A percentile compares a stretch with the other conserved stretches of the same genome.
Conservation (phyloP, 805 yeast genomes). For the Kurtzmaniella fragi region DNA sequence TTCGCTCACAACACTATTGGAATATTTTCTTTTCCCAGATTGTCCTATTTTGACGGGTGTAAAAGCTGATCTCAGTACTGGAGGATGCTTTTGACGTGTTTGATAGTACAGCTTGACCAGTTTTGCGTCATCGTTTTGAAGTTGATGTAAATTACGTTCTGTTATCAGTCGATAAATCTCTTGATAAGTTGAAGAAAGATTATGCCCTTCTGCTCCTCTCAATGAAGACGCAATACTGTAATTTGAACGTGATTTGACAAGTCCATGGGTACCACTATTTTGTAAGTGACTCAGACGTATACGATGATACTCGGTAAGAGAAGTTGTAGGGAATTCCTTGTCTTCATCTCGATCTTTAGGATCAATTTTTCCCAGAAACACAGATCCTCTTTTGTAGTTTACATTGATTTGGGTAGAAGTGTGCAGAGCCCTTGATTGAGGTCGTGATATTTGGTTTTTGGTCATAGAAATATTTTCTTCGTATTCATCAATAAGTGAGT, state of each 20-base stretch:
- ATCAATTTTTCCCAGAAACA: slow-evolving; percentile 7
- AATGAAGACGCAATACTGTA: slow-evolving; percentile 14
- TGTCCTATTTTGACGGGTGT: slow-evolving; percentile 2
- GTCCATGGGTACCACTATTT: not conserved
- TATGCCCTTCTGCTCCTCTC: slow-evolving; percentile 6
- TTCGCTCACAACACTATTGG: slow-evolving; percentile 5
- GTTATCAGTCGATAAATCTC: slow-evolving; percentile 34
- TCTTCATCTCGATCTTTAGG: slow-evolving; percentile 12
- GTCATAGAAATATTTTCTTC: slow-evolving; percentile 36
- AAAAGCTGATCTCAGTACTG: slow-evolving; percentile 5
- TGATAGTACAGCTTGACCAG: slow-evolving; percentile 14
- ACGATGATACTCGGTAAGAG: slow-evolving; percentile 31
- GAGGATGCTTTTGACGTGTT: slow-evolving; percentile 7
- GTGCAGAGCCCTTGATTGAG: slow-evolving; percentile 17
- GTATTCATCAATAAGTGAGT: slow-evolving; percentile 39
- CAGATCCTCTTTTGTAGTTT: slow-evolving; percentile 6
- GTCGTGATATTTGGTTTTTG: slow-evolving; percentile 18
- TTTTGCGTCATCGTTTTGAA: slow-evolving; percentile 9
- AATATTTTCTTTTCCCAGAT: slow-evolving; percentile 5
- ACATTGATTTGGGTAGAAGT: not conserved
- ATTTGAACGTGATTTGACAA: slow-evolving; percentile 17
- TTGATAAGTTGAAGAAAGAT: slow-evolving; percentile 26
- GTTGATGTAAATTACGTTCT: slow-evolving; percentile 23
- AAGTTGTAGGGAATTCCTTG: slow-evolving; percentile 27
- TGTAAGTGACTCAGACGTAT: slow-evolving; percentile 6